phyloP scores from a whole-genome alignment of 2,329 filamentous ascomycete species.

The Colletotrichum truncatum region DNA sequence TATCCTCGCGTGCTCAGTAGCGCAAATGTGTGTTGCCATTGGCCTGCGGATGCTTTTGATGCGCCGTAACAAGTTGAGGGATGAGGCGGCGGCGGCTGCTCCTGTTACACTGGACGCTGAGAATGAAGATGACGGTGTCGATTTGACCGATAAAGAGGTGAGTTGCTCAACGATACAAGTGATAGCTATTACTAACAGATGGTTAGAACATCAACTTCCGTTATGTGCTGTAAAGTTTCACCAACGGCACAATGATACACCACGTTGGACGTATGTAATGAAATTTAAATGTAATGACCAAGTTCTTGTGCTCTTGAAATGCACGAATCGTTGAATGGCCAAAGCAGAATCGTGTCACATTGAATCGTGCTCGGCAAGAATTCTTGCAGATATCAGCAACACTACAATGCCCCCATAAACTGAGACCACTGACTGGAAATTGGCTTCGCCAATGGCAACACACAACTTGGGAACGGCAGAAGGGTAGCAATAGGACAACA shows the following conservation, averaged over 20 bases:
- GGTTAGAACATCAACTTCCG: slow-evolving; percentile 39
- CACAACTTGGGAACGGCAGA: too few species aligned
- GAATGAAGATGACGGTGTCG: slow-evolving; percentile 39
- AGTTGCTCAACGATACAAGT: slow-evolving; percentile 1
- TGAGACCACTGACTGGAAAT: too few species aligned
- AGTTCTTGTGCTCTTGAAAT: not conserved
- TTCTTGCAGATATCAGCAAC: too few species aligned
- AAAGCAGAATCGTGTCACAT: too few species aligned
- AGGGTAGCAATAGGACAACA: too few species aligned
- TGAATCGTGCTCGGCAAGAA: too few species aligned
- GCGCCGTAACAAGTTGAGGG: slow-evolving; percentile 48
- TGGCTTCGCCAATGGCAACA: too few species aligned
- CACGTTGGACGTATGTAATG: too few species aligned
- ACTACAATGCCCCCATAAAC: too few species aligned
- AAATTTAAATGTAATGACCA: not conserved
- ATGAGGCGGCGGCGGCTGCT: slow-evolving; percentile 37
- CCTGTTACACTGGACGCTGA: slow-evolving; percentile 19
- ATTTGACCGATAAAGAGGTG: slow-evolving; percentile 50
- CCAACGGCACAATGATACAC: too few species aligned
- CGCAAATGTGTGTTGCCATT: slow-evolving; percentile 49
- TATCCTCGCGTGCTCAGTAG: slow-evolving; percentile 54
- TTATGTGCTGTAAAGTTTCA: slow-evolving; percentile 38
- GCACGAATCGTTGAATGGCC: too few species aligned
- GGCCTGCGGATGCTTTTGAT: slow-evolving; percentile 44
- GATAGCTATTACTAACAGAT: not conserved